These are phyloP conservation scores for Sporothrix mexicana DNA, from an alignment of 2,329 filamentous ascomycete genomes.

Conservation along the genomic window DNA sequence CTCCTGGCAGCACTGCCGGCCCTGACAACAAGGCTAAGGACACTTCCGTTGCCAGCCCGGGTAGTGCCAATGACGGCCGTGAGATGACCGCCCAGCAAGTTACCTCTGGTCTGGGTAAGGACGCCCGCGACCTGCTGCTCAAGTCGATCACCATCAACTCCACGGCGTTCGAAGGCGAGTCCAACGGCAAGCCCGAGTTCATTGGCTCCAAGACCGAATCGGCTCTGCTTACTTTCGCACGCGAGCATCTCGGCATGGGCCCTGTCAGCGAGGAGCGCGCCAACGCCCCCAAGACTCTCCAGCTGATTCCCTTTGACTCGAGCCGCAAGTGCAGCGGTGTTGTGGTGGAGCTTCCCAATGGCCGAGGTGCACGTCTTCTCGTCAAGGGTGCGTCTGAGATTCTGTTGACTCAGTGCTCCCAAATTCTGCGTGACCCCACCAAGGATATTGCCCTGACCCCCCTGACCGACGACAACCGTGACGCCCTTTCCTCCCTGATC, in stretches of 20 bases:
- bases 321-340: constrained; percentile 74
- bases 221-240: constrained; percentile 72
- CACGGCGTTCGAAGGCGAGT: constrained; percentile 76
- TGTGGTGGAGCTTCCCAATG: constrained; percentile 58
- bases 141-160: constrained; percentile 70
- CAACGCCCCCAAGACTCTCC: constrained; percentile 57
- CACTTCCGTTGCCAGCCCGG: background rate
- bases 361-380: constrained; percentile 58
- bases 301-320: constrained; percentile 78
- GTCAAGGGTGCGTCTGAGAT: constrained; percentile 72
- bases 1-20: constrained; percentile 40
- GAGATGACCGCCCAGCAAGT: constrained; percentile 55
- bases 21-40: constrained; percentile 37
- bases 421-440: constrained; percentile 58
- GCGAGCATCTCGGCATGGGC: constrained; percentile 70
- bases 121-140: constrained; percentile 59
- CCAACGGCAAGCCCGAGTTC: constrained; percentile 69
- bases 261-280: constrained; percentile 67
- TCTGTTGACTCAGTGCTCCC: constrained; percentile 61
- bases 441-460: constrained; percentile 50
- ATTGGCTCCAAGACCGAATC: constrained; percentile 82
- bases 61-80: constrained; percentile 39
- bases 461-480: constrained; percentile 59
- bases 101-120: constrained; percentile 51
- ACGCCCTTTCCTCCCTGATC: constrained; percentile 70